Conservation (phyloP, 495 filamentous ascomycete species). For the Podospora pseudoanserina region DNA sequence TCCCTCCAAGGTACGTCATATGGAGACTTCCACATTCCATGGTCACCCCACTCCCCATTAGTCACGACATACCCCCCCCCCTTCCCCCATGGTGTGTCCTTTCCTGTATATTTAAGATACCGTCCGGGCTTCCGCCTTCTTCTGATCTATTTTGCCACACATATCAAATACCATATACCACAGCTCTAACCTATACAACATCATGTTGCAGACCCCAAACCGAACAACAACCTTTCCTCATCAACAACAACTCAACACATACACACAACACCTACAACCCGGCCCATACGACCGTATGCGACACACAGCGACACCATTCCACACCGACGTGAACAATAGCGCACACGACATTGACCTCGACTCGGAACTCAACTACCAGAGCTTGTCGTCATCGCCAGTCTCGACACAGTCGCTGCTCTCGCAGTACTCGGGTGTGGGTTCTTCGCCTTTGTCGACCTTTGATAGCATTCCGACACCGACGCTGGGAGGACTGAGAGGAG, state of each 20-base stretch:
- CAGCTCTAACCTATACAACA: conserved; percentile 9
- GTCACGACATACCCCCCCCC: conserved; percentile 2
- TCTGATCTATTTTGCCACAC: conserved; percentile 11
- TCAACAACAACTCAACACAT: conserved; percentile 2
- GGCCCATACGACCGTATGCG: neutral
- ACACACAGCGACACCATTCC: conserved; percentile 8
- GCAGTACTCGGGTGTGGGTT: conserved; percentile 24
- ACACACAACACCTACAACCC: conserved; percentile 4
- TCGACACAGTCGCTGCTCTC: conserved; percentile 35
- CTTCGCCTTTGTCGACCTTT: conserved; percentile 40
- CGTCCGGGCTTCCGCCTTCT: conserved; percentile 2
- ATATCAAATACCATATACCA: conserved; percentile 4
- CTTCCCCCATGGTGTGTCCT: neutral
- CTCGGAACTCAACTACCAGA: conserved; percentile 23
- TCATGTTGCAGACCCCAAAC: conserved; percentile 15
- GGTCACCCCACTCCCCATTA: conserved; percentile 15
- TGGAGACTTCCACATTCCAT: neutral
- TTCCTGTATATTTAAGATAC: conserved; percentile 15
- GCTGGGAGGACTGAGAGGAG: conserved; percentile 26
- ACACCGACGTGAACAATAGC: conserved; percentile 2
- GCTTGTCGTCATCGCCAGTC: conserved; percentile 31
- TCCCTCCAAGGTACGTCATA: conserved; percentile 11
- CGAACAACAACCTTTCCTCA: neutral
- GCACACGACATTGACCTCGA: conserved; percentile 25
- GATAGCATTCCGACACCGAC: conserved; percentile 37